Evolutionary conservation across 176 grass and related monocot genomes (phyloP), one percentile per base, ranked within the genome.

Genomic region (Ampelocalamus luodianensis): DNA sequence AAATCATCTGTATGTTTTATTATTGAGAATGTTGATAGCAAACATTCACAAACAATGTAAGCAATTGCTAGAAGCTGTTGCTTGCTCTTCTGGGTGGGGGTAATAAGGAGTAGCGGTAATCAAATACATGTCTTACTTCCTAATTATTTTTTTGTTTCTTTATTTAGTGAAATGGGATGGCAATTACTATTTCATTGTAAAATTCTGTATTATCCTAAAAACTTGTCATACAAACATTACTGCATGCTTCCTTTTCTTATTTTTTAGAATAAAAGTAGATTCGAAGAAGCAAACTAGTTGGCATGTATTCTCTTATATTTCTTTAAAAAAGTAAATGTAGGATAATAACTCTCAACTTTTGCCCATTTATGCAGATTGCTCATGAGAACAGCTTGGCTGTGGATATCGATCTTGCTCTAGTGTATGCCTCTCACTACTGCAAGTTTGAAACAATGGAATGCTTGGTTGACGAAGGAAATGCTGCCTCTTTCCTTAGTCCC

Each of bases 381-480:
- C 56, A 80, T 50, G 77, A 85, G 78, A 97, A 94, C 39, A 89
- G 85, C 81, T 84, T 94, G 79, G 92, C 93, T 82, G 89, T 97
- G 13, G 94, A 97, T 71, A 79, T 82, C 0, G 92, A 97, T 39
- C 76, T 97, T 75, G 92, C 92, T 65, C 79, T 97, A 44, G 90
- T 86, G 45, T 94, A 92, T 86, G 91, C 94, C 16, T 88, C 92
- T 63, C 90, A 92, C 80, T 90, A 90, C 81, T 85, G 94, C 72
- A 94, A 90, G 73, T 90, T 93, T 55, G 85, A 69, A 65, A 94
- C 92, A n/a, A 97, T 97, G 94, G 92, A 90, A 75, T 94, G 91
- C 67, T 83, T 94, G 54, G 90, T 97, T 67, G 87, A 94, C 23
- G 92, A 94, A 81, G 90, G 94, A 24, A 92, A 92, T 66, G 89